Conservation (phyloP, 306 rosid species). For the Sindora glabra region DNA sequence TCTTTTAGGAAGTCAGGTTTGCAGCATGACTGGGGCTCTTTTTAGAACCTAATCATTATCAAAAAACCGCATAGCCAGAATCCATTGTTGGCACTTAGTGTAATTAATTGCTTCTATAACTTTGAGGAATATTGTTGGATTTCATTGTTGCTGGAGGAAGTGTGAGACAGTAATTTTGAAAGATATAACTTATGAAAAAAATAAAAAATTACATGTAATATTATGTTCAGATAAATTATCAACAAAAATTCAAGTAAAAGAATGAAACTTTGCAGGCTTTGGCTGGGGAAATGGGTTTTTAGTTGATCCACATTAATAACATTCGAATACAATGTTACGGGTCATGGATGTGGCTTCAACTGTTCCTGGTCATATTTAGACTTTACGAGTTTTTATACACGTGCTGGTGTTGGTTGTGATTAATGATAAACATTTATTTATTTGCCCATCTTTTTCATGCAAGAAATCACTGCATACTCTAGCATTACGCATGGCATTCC, state of each 20-base stretch:
- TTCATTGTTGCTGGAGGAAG: neutral
- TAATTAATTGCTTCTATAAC: neutral
- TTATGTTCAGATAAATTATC: neutral
- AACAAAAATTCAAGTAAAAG: neutral
- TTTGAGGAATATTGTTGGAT: neutral
- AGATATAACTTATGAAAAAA: neutral
- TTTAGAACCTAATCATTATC: neutral
- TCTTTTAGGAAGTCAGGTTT: no score
- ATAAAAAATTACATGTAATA: neutral
- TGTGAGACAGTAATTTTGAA: neutral
- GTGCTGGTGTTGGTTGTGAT: no score
- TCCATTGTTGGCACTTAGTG: neutral
- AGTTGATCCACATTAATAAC: neutral
- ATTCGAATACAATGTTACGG: neutral
- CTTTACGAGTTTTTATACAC: no score
- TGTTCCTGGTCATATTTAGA: no score
- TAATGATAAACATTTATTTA: no score
- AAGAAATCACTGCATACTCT: no score
- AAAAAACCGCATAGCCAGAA: neutral
- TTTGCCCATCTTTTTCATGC: no score
- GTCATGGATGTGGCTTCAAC: no score
- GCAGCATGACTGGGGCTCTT: neutral
- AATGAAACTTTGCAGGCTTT: neutral
- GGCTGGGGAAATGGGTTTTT: neutral
- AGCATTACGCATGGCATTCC: no score